Evolutionary conservation across 129 eudicot genomes (phyloP).

Genomic region (Erigeron canadensis): DNA sequence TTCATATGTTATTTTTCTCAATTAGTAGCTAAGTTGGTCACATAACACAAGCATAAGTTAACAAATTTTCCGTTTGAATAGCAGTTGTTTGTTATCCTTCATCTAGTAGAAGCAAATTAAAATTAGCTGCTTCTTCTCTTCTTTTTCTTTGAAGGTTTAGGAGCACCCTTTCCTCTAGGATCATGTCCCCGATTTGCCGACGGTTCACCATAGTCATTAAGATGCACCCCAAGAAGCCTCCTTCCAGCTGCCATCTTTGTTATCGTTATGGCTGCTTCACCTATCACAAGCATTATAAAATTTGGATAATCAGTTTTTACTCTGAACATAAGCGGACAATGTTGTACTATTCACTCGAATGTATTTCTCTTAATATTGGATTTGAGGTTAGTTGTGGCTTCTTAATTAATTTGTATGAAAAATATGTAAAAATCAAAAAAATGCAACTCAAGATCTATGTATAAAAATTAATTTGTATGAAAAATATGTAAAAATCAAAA

Average conservation of each 20-base stretch:
- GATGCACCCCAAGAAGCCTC: conserved; percentile 35
- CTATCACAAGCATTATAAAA: too few species aligned
- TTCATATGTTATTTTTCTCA: neutral
- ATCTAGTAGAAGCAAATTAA: neutral
- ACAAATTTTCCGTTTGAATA: neutral
- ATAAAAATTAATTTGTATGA: too few species aligned
- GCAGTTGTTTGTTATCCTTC: neutral
- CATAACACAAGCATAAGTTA: neutral
- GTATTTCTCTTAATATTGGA: too few species aligned
- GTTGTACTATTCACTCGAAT: too few species aligned
- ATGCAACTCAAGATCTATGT: too few species aligned
- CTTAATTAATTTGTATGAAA: too few species aligned
- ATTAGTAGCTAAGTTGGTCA: neutral
- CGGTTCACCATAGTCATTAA: conserved; percentile 55
- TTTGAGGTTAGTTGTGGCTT: too few species aligned
- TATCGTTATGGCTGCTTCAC: conserved; percentile 26
- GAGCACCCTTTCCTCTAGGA: conserved; percentile 39
- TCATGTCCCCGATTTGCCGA: conserved; percentile 65
- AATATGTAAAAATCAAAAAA: too few species aligned
- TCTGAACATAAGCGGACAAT: too few species aligned
- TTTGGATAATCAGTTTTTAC: too few species aligned
- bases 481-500: too few species aligned
- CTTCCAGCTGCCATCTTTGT: conserved; percentile 17
- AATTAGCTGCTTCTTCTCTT: conserved; percentile 13
- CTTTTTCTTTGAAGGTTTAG: conserved; percentile 20